Conservation (phyloP, 2,329 filamentous ascomycete genomes). For the Pseudodiploospora longispora region DNA sequence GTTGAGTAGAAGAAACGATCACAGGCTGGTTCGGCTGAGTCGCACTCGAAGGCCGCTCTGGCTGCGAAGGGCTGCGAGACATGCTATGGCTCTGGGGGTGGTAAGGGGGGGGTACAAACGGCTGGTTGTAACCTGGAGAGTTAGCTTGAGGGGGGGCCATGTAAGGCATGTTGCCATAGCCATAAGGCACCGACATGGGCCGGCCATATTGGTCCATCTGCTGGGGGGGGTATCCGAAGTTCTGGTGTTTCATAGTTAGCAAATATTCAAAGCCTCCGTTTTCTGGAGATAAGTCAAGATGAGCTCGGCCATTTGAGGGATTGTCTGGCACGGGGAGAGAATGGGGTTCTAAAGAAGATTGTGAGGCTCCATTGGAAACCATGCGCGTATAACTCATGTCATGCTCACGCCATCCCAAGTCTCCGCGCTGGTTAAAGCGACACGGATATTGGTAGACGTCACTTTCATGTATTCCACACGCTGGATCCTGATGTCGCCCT, state of each 20-base stretch:
- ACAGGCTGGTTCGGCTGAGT: constrained; percentile 51
- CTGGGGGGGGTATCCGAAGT: constrained; percentile 45
- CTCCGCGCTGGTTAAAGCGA: constrained; percentile 39
- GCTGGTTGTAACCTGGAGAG: constrained; percentile 43
- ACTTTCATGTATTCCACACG: constrained; percentile 24
- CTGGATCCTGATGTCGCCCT: constrained; percentile 28
- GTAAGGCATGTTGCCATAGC: constrained; percentile 40
- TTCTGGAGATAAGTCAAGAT: constrained; percentile 58
- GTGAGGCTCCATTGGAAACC: constrained; percentile 13
- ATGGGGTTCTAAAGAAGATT: constrained; percentile 7
- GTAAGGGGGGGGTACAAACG: constrained; percentile 32
- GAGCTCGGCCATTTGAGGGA: constrained; percentile 15
- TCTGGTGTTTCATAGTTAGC: constrained; percentile 66
- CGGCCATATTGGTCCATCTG: constrained; percentile 31
- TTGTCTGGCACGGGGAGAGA: constrained; percentile 6
- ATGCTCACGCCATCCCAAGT: constrained; percentile 24
- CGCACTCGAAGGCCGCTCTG: constrained; percentile 60
- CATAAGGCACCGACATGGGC: constrained; percentile 31
- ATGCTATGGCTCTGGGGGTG: constrained; percentile 57
- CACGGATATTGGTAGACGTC: constrained; percentile 30
- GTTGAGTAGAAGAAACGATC: constrained; percentile 55
- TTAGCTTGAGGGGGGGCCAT: constrained; percentile 38
- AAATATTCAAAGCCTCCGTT: constrained; percentile 63
- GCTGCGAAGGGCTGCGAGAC: constrained; percentile 77
- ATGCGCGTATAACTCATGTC: constrained; percentile 14